A percentile compares a stretch with the other conserved stretches of the same genome.
These are phyloP conservation scores for Periglandula ipomoeae DNA, from an alignment of 2,329 filamentous ascomycete genomes.

Conservation along the genomic window DNA sequence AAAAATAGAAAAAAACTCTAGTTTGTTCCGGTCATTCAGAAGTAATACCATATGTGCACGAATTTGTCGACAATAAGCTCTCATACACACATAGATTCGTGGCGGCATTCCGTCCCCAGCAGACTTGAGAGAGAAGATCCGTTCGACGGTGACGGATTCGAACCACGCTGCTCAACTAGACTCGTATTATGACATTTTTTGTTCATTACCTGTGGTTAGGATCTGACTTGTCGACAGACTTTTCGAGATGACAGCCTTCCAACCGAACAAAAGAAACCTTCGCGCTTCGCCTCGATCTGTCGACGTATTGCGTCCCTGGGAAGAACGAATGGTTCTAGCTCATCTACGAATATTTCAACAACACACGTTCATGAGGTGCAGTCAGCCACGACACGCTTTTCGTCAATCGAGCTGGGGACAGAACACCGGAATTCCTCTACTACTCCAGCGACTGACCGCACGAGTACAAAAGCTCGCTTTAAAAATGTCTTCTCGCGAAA, in stretches of 20 bases:
- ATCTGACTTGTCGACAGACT: neutral
- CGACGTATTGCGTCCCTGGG: neutral
- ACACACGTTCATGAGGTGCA: too few species aligned
- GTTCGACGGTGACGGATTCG: constrained; percentile 25
- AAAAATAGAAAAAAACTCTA: too few species aligned
- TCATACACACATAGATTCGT: constrained; percentile 19
- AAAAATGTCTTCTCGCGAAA: constrained; percentile 8
- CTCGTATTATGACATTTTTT: constrained; percentile 15
- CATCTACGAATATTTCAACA: too few species aligned
- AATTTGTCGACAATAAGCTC: constrained; percentile 1
- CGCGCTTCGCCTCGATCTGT: neutral
- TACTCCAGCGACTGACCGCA: neutral
- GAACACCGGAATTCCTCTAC: too few species aligned
- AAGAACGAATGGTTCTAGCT: too few species aligned
- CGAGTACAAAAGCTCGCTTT: neutral
- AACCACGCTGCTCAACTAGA: constrained; percentile 20
- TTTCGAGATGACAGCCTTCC: neutral
- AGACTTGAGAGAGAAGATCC: constrained; percentile 26
- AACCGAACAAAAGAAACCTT: neutral
- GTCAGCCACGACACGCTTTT: too few species aligned
- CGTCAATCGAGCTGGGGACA: neutral
- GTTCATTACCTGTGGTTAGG: neutral
- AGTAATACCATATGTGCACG: neutral
- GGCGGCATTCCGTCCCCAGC: constrained; percentile 26
- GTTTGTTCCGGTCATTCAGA: too few species aligned